These are phyloP conservation scores for Ilex asprella DNA, from an alignment of 257 asterid genomes.

Conservation along the genomic window DNA sequence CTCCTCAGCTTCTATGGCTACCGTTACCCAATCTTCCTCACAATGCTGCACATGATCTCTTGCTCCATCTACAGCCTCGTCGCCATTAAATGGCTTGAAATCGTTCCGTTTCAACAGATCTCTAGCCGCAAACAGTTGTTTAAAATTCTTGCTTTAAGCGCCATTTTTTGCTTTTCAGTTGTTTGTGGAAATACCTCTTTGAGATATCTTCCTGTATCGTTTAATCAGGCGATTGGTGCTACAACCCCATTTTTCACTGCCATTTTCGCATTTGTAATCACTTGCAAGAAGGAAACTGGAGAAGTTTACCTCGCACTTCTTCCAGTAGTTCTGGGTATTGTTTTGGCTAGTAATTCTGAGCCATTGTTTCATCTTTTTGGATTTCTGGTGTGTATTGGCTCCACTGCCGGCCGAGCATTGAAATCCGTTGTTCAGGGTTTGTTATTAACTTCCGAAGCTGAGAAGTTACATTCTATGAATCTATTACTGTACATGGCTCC, in stretches of 20 bases:
- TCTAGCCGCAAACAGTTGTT: conserved; percentile 75
- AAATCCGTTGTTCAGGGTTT: conserved; percentile 92
- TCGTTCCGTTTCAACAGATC: conserved; percentile 84
- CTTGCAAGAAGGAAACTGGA: conserved; percentile 70
- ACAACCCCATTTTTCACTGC: conserved; percentile 96
- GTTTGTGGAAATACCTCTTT: conserved; percentile 94
- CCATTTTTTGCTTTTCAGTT: conserved; percentile 80
- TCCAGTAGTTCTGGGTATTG: conserved; percentile 91
- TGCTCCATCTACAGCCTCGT: conserved; percentile 67
- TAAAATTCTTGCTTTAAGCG: conserved; percentile 69
- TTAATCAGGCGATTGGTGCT: conserved; percentile 92
- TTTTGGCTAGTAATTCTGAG: conserved; percentile 88
- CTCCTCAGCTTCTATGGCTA: conserved; percentile 79
- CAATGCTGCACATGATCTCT: conserved; percentile 90
- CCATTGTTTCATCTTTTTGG: conserved; percentile 85
- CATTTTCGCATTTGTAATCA: conserved; percentile 74
- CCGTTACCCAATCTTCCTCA: conserved; percentile 81
- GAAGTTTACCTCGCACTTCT: conserved; percentile 84
- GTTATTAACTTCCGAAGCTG: conserved; percentile 73
- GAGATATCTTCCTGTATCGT: conserved; percentile 84
- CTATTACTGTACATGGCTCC: conserved; percentile 95
- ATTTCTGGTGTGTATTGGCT: conserved; percentile 74
- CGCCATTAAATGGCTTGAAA: conserved; percentile 69
- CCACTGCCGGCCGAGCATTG: conserved; percentile 91
- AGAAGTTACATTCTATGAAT: conserved; percentile 93